Percentiles rank a stretch among this genome's conserved stretches.
These are phyloP conservation scores for Tulasnella sp. DNA, from an alignment of 768 basidiomycete genomes.

Conservation along the genomic window DNA sequence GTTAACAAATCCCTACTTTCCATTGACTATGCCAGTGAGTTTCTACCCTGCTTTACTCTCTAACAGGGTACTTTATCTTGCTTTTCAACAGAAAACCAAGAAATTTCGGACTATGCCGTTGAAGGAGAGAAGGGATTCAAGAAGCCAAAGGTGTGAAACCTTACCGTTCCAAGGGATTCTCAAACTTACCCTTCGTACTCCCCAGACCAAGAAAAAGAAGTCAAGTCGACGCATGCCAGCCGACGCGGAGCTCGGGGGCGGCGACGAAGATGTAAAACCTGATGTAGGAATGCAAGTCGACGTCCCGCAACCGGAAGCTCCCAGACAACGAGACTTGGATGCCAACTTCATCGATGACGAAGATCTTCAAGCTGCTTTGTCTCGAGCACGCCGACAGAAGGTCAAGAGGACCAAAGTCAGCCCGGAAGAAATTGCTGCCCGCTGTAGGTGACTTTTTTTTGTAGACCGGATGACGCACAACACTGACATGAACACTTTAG, in stretches of 20 bases:
- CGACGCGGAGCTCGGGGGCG: slow-evolving; percentile 47
- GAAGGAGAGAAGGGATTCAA: slow-evolving; percentile 93
- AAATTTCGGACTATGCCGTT: slow-evolving; percentile 72
- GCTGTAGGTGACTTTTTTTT: slow-evolving; percentile 52
- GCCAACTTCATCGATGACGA: slow-evolving; percentile 96
- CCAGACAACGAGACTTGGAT: slow-evolving; percentile 69
- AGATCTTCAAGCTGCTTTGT: slow-evolving; percentile 89
- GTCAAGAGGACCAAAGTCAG: slow-evolving; percentile 71
- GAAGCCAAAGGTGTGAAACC: slow-evolving; percentile 69
- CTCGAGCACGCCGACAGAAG: slow-evolving; percentile 78
- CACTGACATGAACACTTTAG: slow-evolving; percentile 16
- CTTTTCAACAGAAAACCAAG: slow-evolving; percentile 65
- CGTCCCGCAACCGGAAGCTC: slow-evolving; percentile 46
- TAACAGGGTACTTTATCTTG: slow-evolving; percentile 32
- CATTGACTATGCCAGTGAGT: slow-evolving; percentile 87
- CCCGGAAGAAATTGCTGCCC: slow-evolving; percentile 76
- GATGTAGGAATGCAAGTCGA: slow-evolving; percentile 71
- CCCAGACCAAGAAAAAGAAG: slow-evolving; percentile 89
- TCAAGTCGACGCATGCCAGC: slow-evolving; percentile 56
- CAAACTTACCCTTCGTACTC: slow-evolving; percentile 23
- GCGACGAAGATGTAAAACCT: slow-evolving; percentile 40
- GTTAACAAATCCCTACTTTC: slow-evolving; percentile 78
- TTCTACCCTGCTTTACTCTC: not conserved
- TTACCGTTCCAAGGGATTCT: not conserved
- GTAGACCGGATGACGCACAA: not conserved